These are phyloP conservation scores for Chytriomyces sp. DNA, from an alignment of 192 early-diverging fungal genomes.

Conservation along the genomic window DNA sequence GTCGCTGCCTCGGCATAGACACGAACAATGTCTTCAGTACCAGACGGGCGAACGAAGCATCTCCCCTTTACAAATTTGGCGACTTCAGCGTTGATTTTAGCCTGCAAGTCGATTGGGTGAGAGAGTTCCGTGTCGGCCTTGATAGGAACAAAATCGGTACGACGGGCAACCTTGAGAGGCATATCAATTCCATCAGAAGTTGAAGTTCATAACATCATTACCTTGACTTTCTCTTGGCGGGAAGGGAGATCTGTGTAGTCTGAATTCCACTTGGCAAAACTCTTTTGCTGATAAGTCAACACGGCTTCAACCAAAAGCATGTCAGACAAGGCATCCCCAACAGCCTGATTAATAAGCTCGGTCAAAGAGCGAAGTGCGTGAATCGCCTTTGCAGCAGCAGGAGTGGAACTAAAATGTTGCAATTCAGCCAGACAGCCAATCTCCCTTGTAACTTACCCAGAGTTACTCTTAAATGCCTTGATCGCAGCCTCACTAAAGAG, in stretches of 20 bases:
- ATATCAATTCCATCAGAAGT: constrained; percentile 2
- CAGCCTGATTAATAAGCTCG: constrained; percentile 97
- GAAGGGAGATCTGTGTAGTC: constrained; percentile 95
- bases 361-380: constrained; percentile 79
- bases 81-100: constrained; percentile 78
- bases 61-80: constrained; percentile 83
- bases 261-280: constrained; percentile 85
- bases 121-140: constrained; percentile 94
- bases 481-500: constrained; percentile 83
- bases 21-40: constrained; percentile 98
- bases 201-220: constrained; percentile 31
- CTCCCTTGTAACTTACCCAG: constrained; percentile 50
- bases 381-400: constrained; percentile 77
- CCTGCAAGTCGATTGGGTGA: constrained; percentile 86
- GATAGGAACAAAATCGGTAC: constrained; percentile 89
- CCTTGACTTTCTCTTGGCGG: constrained; percentile 95
- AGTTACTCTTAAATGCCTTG: constrained; percentile 70
- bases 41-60: constrained; percentile 95
- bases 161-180: constrained; percentile 60
- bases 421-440: neutral
- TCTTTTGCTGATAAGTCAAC: constrained; percentile 79
- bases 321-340: constrained; percentile 98
- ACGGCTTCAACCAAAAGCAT: constrained; percentile 94
- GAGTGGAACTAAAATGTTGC: constrained; percentile 50
- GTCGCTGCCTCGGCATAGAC: constrained; percentile 99